Conservation (phyloP, 495 filamentous ascomycete species). For the Thermothielavioides terrestris region DNA sequence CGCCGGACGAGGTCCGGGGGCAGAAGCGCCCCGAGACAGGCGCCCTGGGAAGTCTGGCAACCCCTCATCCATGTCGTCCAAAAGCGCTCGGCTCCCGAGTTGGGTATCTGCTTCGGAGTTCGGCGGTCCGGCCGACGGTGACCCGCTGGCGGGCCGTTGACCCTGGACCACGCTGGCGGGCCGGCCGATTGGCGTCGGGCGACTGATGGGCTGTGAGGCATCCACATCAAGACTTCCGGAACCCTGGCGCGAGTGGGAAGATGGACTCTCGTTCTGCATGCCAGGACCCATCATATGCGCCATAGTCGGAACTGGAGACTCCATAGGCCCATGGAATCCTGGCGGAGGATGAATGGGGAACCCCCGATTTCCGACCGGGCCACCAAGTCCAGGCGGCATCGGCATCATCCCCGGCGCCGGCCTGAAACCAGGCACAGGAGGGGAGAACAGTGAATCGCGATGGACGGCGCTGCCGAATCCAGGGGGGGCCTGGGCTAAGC, state of each 20-base stretch:
- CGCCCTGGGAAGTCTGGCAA: conserved; percentile 17
- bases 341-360: conserved; percentile 52
- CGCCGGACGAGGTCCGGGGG: conserved; percentile 18
- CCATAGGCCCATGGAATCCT: conserved; percentile 43
- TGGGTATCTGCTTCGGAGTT: conserved; percentile 59
- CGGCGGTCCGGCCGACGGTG: conserved; percentile 43
- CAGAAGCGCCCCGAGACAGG: conserved; percentile 3
- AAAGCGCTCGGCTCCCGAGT: conserved; percentile 87
- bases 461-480: conserved; percentile 32
- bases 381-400: conserved; percentile 48
- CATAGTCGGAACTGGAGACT: conserved; percentile 32
- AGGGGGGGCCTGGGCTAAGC: conserved; percentile 26
- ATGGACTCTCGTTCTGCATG: conserved; percentile 25
- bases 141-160: conserved; percentile 22
- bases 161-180: conserved; percentile 62
- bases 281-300: conserved; percentile 22
- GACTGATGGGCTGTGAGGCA: conserved; percentile 56
- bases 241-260: conserved; percentile 38
- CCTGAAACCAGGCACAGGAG: conserved; percentile 39
- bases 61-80: conserved; percentile 65
- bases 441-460: conserved; percentile 21
- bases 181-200: conserved; percentile 80
- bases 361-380: conserved; percentile 53
- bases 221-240: conserved; percentile 37
- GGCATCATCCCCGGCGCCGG: conserved; percentile 42